Evolutionary conservation across 495 filamentous ascomycete species (phyloP).

Genomic region (Astrothelium subdiscretum): DNA sequence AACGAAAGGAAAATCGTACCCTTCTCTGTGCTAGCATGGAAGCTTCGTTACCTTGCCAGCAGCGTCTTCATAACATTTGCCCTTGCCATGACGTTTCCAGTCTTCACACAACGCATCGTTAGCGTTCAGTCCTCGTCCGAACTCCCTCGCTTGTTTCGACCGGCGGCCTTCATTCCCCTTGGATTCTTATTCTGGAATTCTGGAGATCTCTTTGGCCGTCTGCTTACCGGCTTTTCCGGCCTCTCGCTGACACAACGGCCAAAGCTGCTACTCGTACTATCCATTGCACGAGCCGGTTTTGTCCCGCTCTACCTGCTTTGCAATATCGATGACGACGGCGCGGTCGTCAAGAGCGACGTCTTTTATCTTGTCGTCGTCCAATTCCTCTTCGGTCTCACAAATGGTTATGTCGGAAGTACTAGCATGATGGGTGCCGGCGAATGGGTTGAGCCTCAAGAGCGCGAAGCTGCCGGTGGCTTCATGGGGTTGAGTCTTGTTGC

Average conservation of each 20-base stretch:
- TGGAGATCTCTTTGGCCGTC: conserved; percentile 69
- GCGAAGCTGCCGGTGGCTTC: conserved; percentile 82
- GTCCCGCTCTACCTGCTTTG: conserved; percentile 83
- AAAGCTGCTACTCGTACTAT: conserved; percentile 46
- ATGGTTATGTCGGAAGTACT: conserved; percentile 71
- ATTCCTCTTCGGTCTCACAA: conserved; percentile 68
- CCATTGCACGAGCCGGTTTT: conserved; percentile 53
- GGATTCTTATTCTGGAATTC: conserved; percentile 90
- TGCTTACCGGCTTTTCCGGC: conserved; percentile 52
- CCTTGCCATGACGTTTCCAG: conserved; percentile 87
- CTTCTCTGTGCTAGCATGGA: conserved; percentile 54
- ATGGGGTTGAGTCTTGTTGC: conserved; percentile 83
- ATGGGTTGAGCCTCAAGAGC: conserved; percentile 67
- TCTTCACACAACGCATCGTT: conserved; percentile 73
- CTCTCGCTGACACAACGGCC: conserved; percentile 53
- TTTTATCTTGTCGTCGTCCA: conserved; percentile 85
- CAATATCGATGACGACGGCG: conserved; percentile 61
- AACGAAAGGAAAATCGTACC: conserved; percentile 46
- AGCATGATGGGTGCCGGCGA: conserved; percentile 84
- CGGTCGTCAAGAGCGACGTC: conserved; percentile 61
- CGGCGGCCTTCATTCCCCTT: conserved; percentile 73
- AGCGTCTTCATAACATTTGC: conserved; percentile 68
- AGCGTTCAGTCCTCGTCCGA: conserved; percentile 39
- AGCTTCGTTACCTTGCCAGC: conserved; percentile 58
- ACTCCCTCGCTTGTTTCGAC: conserved; percentile 51